Base-by-base conservation (phyloP, 2,329 filamentous ascomycete genomes). In the Elsinoe ampelina region DNA sequence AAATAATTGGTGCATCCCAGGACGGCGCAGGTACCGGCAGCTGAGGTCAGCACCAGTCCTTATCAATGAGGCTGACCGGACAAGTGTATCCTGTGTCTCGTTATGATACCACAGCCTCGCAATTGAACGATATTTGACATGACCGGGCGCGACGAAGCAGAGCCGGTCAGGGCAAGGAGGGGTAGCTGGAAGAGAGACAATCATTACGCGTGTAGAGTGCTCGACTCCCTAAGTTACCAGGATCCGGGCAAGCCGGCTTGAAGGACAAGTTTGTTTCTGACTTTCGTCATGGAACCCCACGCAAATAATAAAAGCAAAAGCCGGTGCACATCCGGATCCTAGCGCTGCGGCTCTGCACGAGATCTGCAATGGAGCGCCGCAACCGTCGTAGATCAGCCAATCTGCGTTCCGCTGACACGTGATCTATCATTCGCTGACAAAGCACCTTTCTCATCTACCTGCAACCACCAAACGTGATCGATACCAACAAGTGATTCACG, bases 241-340 rank as follows among this genome's bases (percentile, higher is more conserved):
- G 48, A 52, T 52, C 48, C 48, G 48, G 48, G n/a, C 32, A 34
- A 52, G 26, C 48, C 48, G 32, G 34, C 15, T 39, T n/a, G 26
- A n/a, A 36, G 19, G 26, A 17, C 34, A 38, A 52, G 2, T 52
- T 39, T 52, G 48, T 52, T 52, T 52, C 48, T 39, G 19, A 11
- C 48, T 52, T 52, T 52, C 48, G 48, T 52, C 48, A 52, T 52
- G 15, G 20, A 35, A 36, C 45, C 26, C 45, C 48, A 32, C 26
- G 26, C 8, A 39, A 36, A 12, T 15, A 12, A n/a, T n/a, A n/a
- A n/a, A n/a, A 12, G 34, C 48, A 35, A 45, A 45, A 45, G 20
- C 41, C 32, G 48, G 15, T 10, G 32, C 48, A 52, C 26, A 34
- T 34, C 12, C 45, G 22, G 32, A 13, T 17, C 48, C 3, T 52